These are phyloP conservation scores for Fraxinus baroniana DNA, from an alignment of 305 asterid genomes.

Conservation along the genomic window DNA sequence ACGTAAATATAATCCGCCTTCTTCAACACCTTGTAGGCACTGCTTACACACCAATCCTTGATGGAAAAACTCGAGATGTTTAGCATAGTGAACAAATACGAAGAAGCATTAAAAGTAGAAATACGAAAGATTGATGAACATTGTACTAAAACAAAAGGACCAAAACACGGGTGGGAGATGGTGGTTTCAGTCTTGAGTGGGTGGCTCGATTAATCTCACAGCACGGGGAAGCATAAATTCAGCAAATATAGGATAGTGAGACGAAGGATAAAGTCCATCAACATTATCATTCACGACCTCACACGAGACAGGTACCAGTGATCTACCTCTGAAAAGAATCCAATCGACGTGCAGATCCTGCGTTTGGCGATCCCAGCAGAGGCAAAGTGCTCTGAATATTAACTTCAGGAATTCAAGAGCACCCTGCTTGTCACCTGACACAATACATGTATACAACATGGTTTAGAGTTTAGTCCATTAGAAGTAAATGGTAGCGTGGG, in stretches of 20 bases:
- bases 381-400: constrained; percentile 84
- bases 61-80: neutral
- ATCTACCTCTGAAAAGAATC: constrained; percentile 90
- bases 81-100: neutral
- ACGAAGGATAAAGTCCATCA: constrained; percentile 84
- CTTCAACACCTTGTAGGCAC: neutral
- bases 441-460: constrained; percentile 6
- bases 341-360: constrained; percentile 95
- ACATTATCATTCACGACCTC: constrained; percentile 86
- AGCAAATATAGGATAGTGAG: constrained; percentile 83
- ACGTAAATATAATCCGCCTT: neutral
- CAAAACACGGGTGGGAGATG: neutral
- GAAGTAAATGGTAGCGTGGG: neutral
- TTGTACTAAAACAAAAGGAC: constrained; percentile 11
- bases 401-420: constrained; percentile 76
- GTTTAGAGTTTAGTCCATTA: neutral
- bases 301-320: constrained; percentile 73
- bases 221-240: constrained; percentile 91
- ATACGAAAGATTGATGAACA: neutral
- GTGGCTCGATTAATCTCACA: constrained; percentile 58
- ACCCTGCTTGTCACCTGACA: constrained; percentile 79
- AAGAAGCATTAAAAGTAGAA: neutral
- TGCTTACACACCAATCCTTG: neutral
- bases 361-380: constrained; percentile 99
- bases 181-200: constrained; percentile 47